phyloP scores from a whole-genome alignment of 2,329 filamentous ascomycete genomes.

The Onygena corvina region DNA sequence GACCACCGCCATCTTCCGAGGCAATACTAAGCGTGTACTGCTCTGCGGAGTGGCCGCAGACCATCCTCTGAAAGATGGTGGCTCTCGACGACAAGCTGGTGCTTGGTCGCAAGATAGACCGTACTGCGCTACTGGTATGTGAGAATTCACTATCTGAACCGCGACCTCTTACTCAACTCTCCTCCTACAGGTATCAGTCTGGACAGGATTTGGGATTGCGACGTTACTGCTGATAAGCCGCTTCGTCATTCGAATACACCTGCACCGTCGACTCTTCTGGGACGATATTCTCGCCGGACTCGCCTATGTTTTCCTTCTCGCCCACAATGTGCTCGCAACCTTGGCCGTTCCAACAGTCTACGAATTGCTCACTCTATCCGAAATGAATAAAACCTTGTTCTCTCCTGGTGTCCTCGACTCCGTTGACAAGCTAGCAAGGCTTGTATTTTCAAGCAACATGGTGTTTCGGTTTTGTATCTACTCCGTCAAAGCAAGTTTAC shows the following conservation, averaged over 20 bases:
- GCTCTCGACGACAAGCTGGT: slow-evolving; percentile 9
- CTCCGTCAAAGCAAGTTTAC: slow-evolving; percentile 11
- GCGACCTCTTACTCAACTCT: neutral
- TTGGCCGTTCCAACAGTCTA: slow-evolving; percentile 9
- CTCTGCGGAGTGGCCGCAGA: neutral
- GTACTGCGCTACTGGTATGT: slow-evolving; percentile 9
- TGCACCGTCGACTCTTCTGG: slow-evolving; percentile 13
- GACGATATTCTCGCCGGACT: slow-evolving; percentile 12
- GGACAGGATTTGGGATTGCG: slow-evolving; percentile 11
- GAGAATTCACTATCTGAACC: neutral
- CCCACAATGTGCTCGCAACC: slow-evolving; percentile 8
- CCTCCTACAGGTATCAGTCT: slow-evolving; percentile 7
- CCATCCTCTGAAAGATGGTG: slow-evolving; percentile 4
- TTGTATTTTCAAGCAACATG: slow-evolving; percentile 7
- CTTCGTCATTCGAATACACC: slow-evolving; percentile 10
- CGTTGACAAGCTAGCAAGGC: neutral
- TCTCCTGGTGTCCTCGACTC: neutral
- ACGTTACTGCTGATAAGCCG: slow-evolving; percentile 10
- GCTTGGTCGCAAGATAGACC: slow-evolving; percentile 4
- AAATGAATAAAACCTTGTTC: neutral
- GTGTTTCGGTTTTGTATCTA: slow-evolving; percentile 9
- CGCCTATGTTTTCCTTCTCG: slow-evolving; percentile 9
- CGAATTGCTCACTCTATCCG: neutral
- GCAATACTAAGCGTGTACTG: too few relatives aligned
- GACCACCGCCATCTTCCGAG: neutral